Conservation (phyloP, 164 flowering plant genomes). For the Euptelea pleiosperma region DNA sequence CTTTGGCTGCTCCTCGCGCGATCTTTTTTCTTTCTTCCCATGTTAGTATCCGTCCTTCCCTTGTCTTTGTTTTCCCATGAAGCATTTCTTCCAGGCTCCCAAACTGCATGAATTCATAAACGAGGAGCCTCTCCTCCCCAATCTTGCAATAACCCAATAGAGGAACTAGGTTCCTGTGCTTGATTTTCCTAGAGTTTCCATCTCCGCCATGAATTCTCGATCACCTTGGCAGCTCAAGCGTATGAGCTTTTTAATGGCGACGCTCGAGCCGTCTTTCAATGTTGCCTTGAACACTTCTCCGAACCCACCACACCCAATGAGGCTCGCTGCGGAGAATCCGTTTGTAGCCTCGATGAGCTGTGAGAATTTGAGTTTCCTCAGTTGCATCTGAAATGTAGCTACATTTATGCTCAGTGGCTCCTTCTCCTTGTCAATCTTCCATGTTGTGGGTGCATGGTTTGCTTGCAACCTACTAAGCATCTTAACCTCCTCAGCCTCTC, state of each 20-base stretch:
- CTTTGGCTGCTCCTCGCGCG: constrained; percentile 65
- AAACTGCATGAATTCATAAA: constrained; percentile 65
- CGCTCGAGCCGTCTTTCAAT: constrained; percentile 63
- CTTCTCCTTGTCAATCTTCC: constrained; percentile 84
- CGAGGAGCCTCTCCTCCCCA: constrained; percentile 70
- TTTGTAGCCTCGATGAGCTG: constrained; percentile 70
- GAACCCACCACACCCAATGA: constrained; percentile 68
- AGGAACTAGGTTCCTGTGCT: constrained; percentile 63
- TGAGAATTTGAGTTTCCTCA: constrained; percentile 61
- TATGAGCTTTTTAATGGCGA: constrained; percentile 68
- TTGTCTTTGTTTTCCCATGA: constrained; percentile 34
- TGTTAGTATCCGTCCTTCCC: constrained; percentile 37
- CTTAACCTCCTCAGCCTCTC: constrained; percentile 56
- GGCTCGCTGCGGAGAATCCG: constrained; percentile 66
- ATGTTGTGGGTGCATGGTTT: constrained; percentile 69
- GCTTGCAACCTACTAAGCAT: constrained; percentile 72
- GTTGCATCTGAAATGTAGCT: constrained; percentile 65
- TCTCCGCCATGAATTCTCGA: constrained; percentile 76
- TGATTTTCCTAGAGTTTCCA: constrained; percentile 81
- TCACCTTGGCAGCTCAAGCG: constrained; percentile 63
- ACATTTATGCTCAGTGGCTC: constrained; percentile 82
- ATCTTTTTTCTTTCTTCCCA: constrained; percentile 81
- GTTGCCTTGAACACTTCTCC: constrained; percentile 75
- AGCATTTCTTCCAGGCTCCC: constrained; percentile 77
- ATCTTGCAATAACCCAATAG: constrained; percentile 69